phyloP scores from a whole-genome alignment of 164 flowering plant species.

The Liriodendron chinense region DNA sequence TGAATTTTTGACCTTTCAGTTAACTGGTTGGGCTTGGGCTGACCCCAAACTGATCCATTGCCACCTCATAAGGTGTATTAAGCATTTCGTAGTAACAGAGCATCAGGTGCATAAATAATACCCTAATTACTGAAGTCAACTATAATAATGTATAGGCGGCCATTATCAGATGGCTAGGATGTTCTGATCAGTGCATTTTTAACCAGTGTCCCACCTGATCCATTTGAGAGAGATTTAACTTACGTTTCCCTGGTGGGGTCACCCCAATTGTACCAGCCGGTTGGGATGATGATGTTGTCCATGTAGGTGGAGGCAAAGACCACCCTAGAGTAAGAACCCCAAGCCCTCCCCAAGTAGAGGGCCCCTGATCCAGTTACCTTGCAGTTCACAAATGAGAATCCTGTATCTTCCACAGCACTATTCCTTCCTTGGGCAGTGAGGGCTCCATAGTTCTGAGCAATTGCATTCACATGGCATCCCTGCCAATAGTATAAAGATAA shows the following conservation, averaged over 20 bases:
- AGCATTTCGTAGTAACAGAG: too few species aligned
- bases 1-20: too few species aligned
- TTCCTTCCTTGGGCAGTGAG: slow-evolving; percentile 88
- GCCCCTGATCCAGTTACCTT: slow-evolving; percentile 97
- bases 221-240: slow-evolving; percentile 11
- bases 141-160: too few species aligned
- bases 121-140: too few species aligned
- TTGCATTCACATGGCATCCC: slow-evolving; percentile 96
- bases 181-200: too few species aligned
- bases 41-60: too few species aligned
- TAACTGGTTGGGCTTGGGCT: too few species aligned
- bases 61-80: too few species aligned
- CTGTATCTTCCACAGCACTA: slow-evolving; percentile 77
- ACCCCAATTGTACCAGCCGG: slow-evolving; percentile 99
- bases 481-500: slow-evolving; percentile 13
- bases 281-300: slow-evolving; percentile 90
- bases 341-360: slow-evolving; percentile 90
- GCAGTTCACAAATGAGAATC: slow-evolving; percentile 92
- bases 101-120: too few species aligned
- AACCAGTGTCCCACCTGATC: neutral
- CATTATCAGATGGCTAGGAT: neutral
- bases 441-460: slow-evolving; percentile 73
- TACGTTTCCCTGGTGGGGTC: slow-evolving; percentile 82
- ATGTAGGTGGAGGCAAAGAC: slow-evolving; percentile 90
- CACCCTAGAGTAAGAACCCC: slow-evolving; percentile 97